Conservation (phyloP, 2,329 filamentous ascomycete species). For the Cercospora berteroae region DNA sequence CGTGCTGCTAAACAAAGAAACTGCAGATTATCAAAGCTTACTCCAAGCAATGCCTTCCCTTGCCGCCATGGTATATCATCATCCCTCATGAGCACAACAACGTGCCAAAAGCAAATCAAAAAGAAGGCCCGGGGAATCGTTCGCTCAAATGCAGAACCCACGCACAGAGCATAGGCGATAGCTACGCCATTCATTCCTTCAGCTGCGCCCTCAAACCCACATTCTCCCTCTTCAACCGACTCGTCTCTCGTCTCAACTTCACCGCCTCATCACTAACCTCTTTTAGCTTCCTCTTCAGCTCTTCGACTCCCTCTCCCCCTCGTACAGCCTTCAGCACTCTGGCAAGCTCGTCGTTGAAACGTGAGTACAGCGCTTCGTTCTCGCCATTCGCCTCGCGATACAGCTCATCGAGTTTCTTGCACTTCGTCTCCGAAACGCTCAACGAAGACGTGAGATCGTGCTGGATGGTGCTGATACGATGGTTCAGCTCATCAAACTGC, state of each 20-base stretch:
- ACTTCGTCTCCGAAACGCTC: conserved; percentile 70
- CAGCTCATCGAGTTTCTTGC: conserved; percentile 78
- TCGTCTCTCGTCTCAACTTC: conserved; percentile 80
- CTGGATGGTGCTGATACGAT: conserved; percentile 63
- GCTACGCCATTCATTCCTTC: conserved; percentile 37
- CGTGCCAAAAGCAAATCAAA: neutral
- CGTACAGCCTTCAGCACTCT: conserved; percentile 76
- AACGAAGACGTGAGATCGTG: conserved; percentile 70
- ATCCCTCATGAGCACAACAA: neutral
- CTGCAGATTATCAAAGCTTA: neutral
- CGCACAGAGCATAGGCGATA: neutral
- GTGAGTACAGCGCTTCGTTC: conserved; percentile 88
- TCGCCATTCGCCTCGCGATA: conserved; percentile 86
- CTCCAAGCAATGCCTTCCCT: neutral
- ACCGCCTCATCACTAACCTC: conserved; percentile 75
- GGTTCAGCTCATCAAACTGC: conserved; percentile 58
- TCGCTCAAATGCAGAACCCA: neutral
- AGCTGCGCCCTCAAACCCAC: conserved; percentile 59
- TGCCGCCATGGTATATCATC: neutral
- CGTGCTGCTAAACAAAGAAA: neutral
- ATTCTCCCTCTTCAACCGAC: conserved; percentile 76
- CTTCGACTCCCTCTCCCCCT: conserved; percentile 74
- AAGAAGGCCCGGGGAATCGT: neutral
- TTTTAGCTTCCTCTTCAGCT: conserved; percentile 67
- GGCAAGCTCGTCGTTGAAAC: conserved; percentile 85